phyloP scores from a whole-genome alignment of 495 filamentous ascomycete genomes.

The Penicillium pancosmium region DNA sequence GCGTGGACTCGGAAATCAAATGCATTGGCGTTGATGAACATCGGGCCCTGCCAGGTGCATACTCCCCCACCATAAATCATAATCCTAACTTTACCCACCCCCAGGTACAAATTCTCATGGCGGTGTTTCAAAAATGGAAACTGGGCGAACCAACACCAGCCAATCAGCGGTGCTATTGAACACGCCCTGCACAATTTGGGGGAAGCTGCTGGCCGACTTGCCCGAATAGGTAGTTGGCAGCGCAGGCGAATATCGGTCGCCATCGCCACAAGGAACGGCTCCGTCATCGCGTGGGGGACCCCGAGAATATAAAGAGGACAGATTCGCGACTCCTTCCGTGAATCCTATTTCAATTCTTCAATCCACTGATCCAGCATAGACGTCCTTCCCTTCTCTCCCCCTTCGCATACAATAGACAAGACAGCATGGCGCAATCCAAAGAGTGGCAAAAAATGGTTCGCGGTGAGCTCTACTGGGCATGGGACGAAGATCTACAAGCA shows the following conservation, averaged over 20 bases:
- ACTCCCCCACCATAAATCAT: too few relatives aligned
- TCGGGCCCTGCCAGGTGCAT: too few relatives aligned
- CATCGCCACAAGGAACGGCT: too few relatives aligned
- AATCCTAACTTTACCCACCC: too few relatives aligned
- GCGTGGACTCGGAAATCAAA: too few relatives aligned
- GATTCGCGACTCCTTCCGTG: too few relatives aligned
- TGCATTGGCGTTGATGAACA: too few relatives aligned
- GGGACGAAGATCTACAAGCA: constrained; percentile 53
- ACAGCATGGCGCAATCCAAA: constrained; percentile 33
- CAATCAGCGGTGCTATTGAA: not conserved
- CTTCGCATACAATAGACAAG: not conserved
- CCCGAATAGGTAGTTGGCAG: not conserved
- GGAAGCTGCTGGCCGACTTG: not conserved
- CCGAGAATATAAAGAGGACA: too few relatives aligned
- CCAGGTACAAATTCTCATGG: too few relatives aligned
- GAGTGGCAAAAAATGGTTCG: constrained; percentile 43
- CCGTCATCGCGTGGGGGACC: too few relatives aligned
- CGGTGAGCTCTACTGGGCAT: constrained; percentile 50
- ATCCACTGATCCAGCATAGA: too few relatives aligned
- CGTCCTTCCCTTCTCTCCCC: not conserved
- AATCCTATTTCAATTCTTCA: not conserved
- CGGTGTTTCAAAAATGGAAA: too few relatives aligned
- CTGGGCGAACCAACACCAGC: not conserved
- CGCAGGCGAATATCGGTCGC: not conserved
- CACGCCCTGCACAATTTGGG: not conserved